Base-by-base conservation (phyloP, 169 alveolate genomes). In the Eimeria maxima region DNA sequence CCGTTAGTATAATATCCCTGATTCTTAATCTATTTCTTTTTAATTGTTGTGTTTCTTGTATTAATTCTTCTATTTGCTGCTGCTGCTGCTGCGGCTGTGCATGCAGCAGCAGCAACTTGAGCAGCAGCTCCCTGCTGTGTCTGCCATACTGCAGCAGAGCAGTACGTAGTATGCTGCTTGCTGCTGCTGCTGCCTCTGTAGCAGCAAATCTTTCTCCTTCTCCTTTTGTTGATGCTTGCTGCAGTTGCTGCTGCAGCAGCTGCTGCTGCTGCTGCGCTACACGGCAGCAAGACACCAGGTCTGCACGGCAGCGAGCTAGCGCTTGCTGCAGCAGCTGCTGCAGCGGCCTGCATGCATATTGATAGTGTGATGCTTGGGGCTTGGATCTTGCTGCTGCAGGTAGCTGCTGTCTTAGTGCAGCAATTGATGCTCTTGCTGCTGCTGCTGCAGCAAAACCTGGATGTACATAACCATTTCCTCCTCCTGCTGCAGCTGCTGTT, bases 321-420 rank as follows among this genome's bases (percentile, higher is more conserved):
- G 95, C 95, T 50, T 44, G 89, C 78, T 67, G 95, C 60, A 90
- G 95, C 73, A 90, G 95, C 87, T 80, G 95, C 89, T 90, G 95
- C 87, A 90, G 89, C 78, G 90, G 90, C 63, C 95, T 33, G 27
- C 90, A 47, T 38, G 78, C 76, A 63, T 22, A 55, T 44, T 67
- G 80, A 24, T 24, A 45, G 60, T 45, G 95, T 33, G 22, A 2
- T 53, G 47, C 24, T 4, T 33, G 78, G 42, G 38, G 76, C 2
- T 24, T 55, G 22, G 10, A 80, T 57, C 11, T n/a, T 47, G 60
- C 38, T 24, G 57, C 71, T 20, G 45, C 90, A 13, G 73, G 71
- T 22, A 45, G 71, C 71, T 81, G 90, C 90, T 81, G 90, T 50
- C 87, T 55, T 2, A 38, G 22, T 47, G 71, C 90, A 47, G 65